These are phyloP conservation scores for Phaeosphaeria sp. DNA, from an alignment of 2,329 filamentous ascomycete species.

Conservation along the genomic window DNA sequence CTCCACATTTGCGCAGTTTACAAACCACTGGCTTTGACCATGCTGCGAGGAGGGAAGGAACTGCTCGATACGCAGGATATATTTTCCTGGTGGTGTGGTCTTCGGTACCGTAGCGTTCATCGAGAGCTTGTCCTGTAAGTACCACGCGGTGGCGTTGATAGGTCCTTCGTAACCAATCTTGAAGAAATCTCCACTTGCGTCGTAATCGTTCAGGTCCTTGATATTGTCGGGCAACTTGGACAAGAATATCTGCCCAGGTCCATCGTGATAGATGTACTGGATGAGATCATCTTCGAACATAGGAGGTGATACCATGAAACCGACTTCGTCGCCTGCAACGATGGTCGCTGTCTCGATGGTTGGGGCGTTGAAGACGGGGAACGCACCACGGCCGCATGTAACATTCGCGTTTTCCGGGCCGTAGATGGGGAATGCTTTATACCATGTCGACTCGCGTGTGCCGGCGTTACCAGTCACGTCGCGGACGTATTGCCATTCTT, in stretches of 20 bases:
- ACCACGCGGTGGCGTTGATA: slow-evolving; percentile 11
- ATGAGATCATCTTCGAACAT: slow-evolving; percentile 12
- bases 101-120: slow-evolving; percentile 24
- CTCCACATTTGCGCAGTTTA: slow-evolving; percentile 25
- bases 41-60: slow-evolving; percentile 9
- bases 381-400: slow-evolving; percentile 16
- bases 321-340: slow-evolving; percentile 11
- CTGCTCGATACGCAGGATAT: slow-evolving; percentile 26
- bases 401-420: slow-evolving; percentile 11
- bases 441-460: slow-evolving; percentile 5
- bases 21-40: slow-evolving; percentile 20
- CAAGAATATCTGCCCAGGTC: slow-evolving; percentile 23
- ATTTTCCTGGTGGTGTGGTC: slow-evolving; percentile 25
- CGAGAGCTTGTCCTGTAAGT: not conserved
- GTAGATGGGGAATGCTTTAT: slow-evolving; percentile 19
- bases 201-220: slow-evolving; percentile 15
- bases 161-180: slow-evolving; percentile 22
- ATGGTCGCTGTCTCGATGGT: slow-evolving; percentile 23
- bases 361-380: slow-evolving; percentile 11
- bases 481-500: slow-evolving; percentile 28
- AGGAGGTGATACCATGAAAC: slow-evolving; percentile 20
- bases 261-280: slow-evolving; percentile 21
- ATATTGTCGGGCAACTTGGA: slow-evolving; percentile 14
- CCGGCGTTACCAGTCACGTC: slow-evolving; percentile 13
- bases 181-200: slow-evolving; percentile 24